These are phyloP conservation scores for Leccinum ochraceum DNA, from an alignment of 768 basidiomycete species.

Conservation along the genomic window DNA sequence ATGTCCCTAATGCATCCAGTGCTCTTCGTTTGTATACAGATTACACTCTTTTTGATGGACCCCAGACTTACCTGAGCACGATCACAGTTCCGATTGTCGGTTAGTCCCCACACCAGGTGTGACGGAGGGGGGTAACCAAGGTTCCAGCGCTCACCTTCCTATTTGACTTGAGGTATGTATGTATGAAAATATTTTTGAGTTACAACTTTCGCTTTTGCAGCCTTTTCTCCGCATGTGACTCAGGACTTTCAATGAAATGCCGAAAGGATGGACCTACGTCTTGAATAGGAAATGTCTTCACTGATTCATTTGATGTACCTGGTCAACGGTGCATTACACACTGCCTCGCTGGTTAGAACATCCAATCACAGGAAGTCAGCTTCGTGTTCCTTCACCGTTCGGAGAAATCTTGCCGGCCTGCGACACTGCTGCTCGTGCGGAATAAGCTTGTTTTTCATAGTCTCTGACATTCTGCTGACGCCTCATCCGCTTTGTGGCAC, in stretches of 20 bases:
- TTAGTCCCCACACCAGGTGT: not conserved
- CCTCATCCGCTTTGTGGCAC: slow-evolving; percentile 33
- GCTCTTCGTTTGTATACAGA: not conserved
- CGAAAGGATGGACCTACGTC: slow-evolving; percentile 9
- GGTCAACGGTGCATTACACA: slow-evolving; percentile 15
- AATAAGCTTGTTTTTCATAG: slow-evolving; percentile 12
- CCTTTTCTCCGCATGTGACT: slow-evolving; percentile 19
- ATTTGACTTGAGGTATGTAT: slow-evolving; percentile 7
- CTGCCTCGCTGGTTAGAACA: slow-evolving; percentile 10
- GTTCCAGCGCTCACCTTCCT: not conserved
- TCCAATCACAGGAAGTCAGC: slow-evolving; percentile 6
- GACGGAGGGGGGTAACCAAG: not conserved
- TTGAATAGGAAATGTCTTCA: slow-evolving; percentile 17
- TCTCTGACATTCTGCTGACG: slow-evolving; percentile 21
- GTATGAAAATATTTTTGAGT: slow-evolving; percentile 8
- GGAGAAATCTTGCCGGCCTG: not conserved
- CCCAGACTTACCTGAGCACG: not conserved
- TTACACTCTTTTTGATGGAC: not conserved
- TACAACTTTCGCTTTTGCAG: slow-evolving; percentile 12
- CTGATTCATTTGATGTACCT: slow-evolving; percentile 24
- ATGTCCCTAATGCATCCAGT: slow-evolving; percentile 3
- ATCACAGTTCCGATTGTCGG: not conserved
- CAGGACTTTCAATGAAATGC: slow-evolving; percentile 10
- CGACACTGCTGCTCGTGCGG: not conserved
- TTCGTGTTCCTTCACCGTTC: slow-evolving; percentile 1